Evolutionary conservation across 2,329 filamentous ascomycete species (phyloP).

Genomic region (Colletotrichum spaethianum): DNA sequence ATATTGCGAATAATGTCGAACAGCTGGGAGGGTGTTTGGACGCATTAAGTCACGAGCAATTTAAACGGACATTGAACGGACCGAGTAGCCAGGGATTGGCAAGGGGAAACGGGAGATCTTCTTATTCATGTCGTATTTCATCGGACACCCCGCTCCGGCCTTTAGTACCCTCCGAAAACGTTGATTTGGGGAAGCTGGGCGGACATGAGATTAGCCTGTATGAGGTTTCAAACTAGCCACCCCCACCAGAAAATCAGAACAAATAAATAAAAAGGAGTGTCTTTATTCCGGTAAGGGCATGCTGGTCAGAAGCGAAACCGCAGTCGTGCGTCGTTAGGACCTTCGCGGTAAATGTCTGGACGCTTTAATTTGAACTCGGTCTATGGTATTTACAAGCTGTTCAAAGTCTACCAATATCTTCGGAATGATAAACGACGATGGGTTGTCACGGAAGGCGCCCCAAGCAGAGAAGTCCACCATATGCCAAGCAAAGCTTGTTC

Average conservation of each 20-base stretch:
- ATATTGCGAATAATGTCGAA: conserved; percentile 1
- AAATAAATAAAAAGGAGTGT: neutral
- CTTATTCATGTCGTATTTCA: conserved; percentile 15
- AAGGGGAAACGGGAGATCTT: neutral
- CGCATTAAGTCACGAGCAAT: conserved; percentile 27
- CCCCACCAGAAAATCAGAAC: neutral
- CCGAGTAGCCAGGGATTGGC: conserved; percentile 20
- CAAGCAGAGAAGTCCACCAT: neutral
- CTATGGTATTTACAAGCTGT: neutral
- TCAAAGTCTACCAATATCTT: neutral
- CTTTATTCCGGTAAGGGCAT: conserved; percentile 1
- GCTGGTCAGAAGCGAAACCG: neutral
- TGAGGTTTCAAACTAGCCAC: conserved; percentile 26
- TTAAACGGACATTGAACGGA: conserved; percentile 22
- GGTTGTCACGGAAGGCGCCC: neutral
- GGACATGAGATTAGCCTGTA: conserved; percentile 33
- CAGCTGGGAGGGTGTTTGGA: neutral
- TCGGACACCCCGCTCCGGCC: conserved; percentile 29
- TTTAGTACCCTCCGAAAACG: neutral
- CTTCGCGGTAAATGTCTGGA: neutral
- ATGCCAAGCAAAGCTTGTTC: conserved; percentile 38
- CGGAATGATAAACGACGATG: too few relatives aligned
- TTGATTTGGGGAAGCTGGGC: conserved; percentile 20
- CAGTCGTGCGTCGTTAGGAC: neutral
- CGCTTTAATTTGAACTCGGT: neutral